Conservation (phyloP, 768 basidiomycete species). For the Tricholoma flavovirens region DNA sequence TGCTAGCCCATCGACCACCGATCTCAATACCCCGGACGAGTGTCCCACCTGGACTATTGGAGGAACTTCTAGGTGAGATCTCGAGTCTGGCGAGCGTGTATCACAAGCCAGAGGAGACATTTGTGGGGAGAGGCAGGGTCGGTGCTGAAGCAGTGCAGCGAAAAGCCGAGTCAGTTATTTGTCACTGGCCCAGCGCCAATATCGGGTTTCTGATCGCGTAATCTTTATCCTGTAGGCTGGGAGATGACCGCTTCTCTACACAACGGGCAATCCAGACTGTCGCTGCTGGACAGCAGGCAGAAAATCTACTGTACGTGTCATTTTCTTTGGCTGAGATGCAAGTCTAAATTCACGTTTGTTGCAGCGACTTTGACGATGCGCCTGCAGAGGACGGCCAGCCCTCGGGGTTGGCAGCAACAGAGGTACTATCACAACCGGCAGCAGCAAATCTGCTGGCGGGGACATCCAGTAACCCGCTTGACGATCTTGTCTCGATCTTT, state of each 20-base stretch:
- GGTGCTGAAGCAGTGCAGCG: conserved; percentile 74
- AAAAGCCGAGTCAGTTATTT: conserved; percentile 47
- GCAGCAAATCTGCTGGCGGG: conserved; percentile 71
- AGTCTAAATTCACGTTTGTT: neutral
- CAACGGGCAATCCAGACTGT: conserved; percentile 90
- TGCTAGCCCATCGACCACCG: conserved; percentile 86
- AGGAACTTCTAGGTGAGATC: conserved; percentile 88
- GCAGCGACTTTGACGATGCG: conserved; percentile 78
- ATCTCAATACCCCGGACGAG: conserved; percentile 91
- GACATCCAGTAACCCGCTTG: conserved; percentile 83
- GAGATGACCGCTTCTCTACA: conserved; percentile 66
- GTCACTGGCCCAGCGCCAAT: conserved; percentile 3
- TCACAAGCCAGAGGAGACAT: conserved; percentile 95
- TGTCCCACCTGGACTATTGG: conserved; percentile 79
- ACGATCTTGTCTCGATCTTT: conserved; percentile 92
- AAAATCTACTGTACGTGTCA: conserved; percentile 69
- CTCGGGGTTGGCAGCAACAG: conserved; percentile 73
- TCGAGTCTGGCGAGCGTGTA: conserved; percentile 91
- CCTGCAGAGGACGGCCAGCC: conserved; percentile 56
- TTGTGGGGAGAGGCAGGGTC: conserved; percentile 87
- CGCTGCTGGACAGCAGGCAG: conserved; percentile 85
- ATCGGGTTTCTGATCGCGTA: neutral
- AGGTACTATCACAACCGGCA: conserved; percentile 64
- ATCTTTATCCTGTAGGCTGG: conserved; percentile 29
- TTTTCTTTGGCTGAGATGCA: neutral